Evolutionary conservation across 2,329 filamentous ascomycete genomes (phyloP).

Genomic region (Alternaria triticina): DNA sequence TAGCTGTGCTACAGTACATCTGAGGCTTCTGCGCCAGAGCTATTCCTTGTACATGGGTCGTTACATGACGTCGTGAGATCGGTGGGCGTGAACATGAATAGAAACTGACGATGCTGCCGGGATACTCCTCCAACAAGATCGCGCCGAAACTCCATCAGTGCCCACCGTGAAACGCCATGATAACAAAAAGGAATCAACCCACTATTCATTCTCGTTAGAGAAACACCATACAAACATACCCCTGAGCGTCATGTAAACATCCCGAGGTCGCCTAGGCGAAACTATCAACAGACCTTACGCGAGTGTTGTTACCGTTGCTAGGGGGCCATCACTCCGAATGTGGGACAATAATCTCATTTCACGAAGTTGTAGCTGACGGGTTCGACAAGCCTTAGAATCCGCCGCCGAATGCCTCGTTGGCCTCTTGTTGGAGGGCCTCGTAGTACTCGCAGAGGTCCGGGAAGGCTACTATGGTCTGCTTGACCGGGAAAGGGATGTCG

Average conservation of each 20-base stretch:
- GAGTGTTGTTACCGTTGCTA: not conserved
- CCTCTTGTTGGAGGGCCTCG: slow-evolving; percentile 23
- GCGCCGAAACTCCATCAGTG: slow-evolving; percentile 6
- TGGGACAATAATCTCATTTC: not conserved
- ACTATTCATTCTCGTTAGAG: not conserved
- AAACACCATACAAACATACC: not conserved
- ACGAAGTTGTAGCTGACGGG: not conserved
- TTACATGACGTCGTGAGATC: slow-evolving; percentile 5
- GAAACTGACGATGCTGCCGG: slow-evolving; percentile 1
- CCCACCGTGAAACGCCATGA: slow-evolving; percentile 1
- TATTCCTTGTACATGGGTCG: not conserved
- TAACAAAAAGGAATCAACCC: not conserved
- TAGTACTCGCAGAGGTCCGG: slow-evolving; percentile 28
- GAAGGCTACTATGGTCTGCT: slow-evolving; percentile 22
- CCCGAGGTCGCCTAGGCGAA: not conserved
- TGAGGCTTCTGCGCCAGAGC: not conserved
- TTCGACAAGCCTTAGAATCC: not conserved
- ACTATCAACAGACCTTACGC: not conserved
- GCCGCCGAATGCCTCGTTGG: slow-evolving; percentile 24
- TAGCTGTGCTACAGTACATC: not conserved
- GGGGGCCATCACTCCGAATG: not conserved
- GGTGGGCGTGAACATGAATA: not conserved
- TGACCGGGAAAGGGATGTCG: slow-evolving; percentile 28
- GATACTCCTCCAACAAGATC: not conserved
- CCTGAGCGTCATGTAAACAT: not conserved